Percentiles rank a stretch among this genome's conserved stretches.
These are phyloP conservation scores for Tuber microsphaerosporum DNA, from an alignment of 495 filamentous ascomycete genomes.

Conservation along the genomic window DNA sequence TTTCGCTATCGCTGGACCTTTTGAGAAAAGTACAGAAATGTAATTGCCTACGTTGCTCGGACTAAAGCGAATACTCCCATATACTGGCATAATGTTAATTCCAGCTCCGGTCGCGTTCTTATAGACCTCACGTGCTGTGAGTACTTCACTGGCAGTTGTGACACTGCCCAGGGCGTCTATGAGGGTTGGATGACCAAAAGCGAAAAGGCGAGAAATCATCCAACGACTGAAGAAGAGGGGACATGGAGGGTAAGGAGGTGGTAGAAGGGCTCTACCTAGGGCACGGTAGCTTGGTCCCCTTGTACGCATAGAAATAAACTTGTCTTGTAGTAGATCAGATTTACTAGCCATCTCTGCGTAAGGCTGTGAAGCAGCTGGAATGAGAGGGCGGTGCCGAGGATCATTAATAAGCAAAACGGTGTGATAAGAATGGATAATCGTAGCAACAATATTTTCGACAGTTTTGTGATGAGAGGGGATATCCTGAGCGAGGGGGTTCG, in stretches of 20 bases:
- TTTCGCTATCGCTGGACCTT: neutral
- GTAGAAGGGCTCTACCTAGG: conserved; percentile 14
- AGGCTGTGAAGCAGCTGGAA: conserved; percentile 5
- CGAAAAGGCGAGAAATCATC: conserved; percentile 28
- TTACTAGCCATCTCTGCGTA: conserved; percentile 21
- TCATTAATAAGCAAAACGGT: conserved; percentile 11
- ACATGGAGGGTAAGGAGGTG: neutral
- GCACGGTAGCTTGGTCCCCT: conserved; percentile 26
- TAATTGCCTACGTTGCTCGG: conserved; percentile 14
- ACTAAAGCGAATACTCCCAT: conserved; percentile 26
- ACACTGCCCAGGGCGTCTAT: conserved; percentile 8
- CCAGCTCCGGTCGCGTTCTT: conserved; percentile 13
- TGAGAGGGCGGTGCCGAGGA: neutral
- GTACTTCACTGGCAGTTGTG: conserved; percentile 8
- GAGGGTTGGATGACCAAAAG: conserved; percentile 23
- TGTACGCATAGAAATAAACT: conserved; percentile 13
- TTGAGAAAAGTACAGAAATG: neutral
- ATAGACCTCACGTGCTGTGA: conserved; percentile 12
- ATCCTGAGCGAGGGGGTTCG: neutral
- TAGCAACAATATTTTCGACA: conserved; percentile 13
- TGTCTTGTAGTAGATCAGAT: conserved; percentile 20
- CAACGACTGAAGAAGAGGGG: conserved; percentile 21
- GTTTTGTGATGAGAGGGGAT: conserved; percentile 2
- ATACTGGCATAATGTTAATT: conserved; percentile 21
- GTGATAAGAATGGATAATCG: conserved; percentile 17